These are phyloP conservation scores for Globisporangium lucens DNA, from an alignment of 352 stramenopile species.

Conservation along the genomic window DNA sequence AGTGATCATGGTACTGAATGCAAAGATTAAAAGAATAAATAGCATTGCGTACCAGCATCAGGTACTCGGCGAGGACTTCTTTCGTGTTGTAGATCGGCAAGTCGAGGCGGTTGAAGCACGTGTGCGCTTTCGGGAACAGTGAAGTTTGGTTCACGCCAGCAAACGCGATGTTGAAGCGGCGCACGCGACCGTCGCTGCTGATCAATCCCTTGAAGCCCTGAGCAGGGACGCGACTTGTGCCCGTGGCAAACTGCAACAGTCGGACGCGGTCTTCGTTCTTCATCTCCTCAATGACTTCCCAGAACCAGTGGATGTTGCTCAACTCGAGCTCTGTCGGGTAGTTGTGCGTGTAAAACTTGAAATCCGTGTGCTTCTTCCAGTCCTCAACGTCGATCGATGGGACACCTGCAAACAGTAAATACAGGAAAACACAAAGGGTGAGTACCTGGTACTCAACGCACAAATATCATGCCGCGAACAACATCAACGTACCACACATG, in stretches of 20 bases:
- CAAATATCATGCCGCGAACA: slow-evolving; percentile 14
- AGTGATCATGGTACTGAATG: neutral
- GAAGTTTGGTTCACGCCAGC: slow-evolving; percentile 54
- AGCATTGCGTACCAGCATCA: slow-evolving; percentile 43
- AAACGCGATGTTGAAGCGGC: slow-evolving; percentile 76
- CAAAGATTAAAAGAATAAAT: neutral
- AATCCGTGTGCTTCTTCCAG: slow-evolving; percentile 80
- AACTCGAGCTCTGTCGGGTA: slow-evolving; percentile 77
- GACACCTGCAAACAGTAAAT: slow-evolving; percentile 27
- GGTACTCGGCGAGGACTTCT: slow-evolving; percentile 64
- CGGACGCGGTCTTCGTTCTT: slow-evolving; percentile 71
- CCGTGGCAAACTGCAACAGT: slow-evolving; percentile 81
- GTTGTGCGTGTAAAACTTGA: slow-evolving; percentile 68
- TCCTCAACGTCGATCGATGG: slow-evolving; percentile 75
- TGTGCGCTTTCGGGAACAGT: slow-evolving; percentile 81
- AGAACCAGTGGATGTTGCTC: slow-evolving; percentile 96
- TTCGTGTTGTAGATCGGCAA: slow-evolving; percentile 72
- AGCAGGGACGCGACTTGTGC: slow-evolving; percentile 74
- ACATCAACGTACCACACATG: slow-evolving; percentile 87
- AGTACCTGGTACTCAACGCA: neutral
- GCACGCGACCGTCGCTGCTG: slow-evolving; percentile 73
- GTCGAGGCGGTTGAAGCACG: slow-evolving; percentile 83
- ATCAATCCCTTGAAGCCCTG: slow-evolving; percentile 86
- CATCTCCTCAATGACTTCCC: slow-evolving; percentile 89
- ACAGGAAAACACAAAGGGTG: neutral